Percentiles rank a stretch among this genome's conserved stretches.
phyloP scores from a whole-genome alignment of 306 rosid genomes.

The Psophocarpus tetragonolobus region DNA sequence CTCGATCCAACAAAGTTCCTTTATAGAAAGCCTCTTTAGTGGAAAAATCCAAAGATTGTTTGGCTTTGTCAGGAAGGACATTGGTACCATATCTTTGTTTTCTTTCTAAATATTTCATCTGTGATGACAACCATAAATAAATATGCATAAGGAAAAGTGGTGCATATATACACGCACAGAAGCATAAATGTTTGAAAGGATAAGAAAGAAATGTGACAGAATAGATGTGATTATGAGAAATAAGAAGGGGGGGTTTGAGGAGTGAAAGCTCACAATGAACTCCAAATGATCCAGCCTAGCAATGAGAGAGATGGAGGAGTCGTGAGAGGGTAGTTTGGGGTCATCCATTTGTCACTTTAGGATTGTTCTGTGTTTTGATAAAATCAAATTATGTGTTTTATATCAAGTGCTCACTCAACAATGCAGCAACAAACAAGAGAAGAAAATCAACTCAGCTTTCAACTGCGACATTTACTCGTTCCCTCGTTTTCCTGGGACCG shows the following conservation, averaged over 20 bases:
- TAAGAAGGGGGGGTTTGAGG: neutral
- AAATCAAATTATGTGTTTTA: neutral
- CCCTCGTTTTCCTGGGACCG: constrained; percentile 40
- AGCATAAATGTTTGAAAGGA: neutral
- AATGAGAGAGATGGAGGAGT: constrained; percentile 56
- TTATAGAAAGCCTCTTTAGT: constrained; percentile 54
- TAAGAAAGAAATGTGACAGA: neutral
- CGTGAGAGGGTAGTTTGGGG: constrained; percentile 37
- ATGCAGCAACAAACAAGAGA: constrained; percentile 5
- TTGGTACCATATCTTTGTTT: constrained; percentile 45
- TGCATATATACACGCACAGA: neutral
- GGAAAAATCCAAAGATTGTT: constrained; percentile 47
- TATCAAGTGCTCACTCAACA: constrained; percentile 6
- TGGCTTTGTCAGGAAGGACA: constrained; percentile 29
- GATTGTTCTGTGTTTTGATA: neutral
- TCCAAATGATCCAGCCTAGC: constrained; percentile 79
- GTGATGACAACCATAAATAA: neutral
- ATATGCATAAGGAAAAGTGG: neutral
- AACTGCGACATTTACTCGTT: constrained; percentile 37
- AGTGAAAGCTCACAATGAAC: constrained; percentile 50
- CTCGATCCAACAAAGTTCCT: constrained; percentile 76
- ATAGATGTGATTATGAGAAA: neutral
- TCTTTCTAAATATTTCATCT: constrained; percentile 77
- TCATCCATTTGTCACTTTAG: constrained; percentile 40
- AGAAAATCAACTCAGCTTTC: constrained; percentile 22